Percentiles rank a stretch among this genome's conserved stretches.
Conservation (phyloP, 1,284 basidiomycete species). For the Meira miltonrushii region DNA sequence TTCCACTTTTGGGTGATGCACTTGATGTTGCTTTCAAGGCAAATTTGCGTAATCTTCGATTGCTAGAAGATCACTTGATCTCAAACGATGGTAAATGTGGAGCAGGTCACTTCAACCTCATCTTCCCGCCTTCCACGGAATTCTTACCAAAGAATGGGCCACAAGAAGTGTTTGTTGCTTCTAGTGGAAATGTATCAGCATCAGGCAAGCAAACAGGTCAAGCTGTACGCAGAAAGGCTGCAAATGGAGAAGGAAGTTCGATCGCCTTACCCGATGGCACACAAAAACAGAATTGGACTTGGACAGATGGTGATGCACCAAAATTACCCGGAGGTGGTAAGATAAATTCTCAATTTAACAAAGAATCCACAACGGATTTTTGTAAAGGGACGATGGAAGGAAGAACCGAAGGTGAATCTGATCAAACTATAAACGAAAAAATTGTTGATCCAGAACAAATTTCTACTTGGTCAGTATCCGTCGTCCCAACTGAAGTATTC, state of each 20-base stretch:
- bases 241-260: too few species aligned
- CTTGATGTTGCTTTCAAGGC: slow-evolving; percentile 50
- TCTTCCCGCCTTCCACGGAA: slow-evolving; percentile 18
- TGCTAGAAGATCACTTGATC: slow-evolving; percentile 43
- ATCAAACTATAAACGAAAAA: background rate
- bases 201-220: too few species aligned
- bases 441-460: background rate
- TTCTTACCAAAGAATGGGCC: slow-evolving; percentile 10
- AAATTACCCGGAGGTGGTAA: background rate
- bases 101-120: slow-evolving; percentile 24
- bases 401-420: background rate
- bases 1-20: slow-evolving; percentile 48
- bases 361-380: background rate
- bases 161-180: background rate
- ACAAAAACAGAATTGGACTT: too few species aligned
- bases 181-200: too few species aligned
- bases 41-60: slow-evolving; percentile 41
- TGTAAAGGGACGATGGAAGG: slow-evolving; percentile 5
- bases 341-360: too few species aligned
- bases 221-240: too few species aligned
- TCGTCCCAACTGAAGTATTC: slow-evolving; percentile 8
- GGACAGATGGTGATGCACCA: background rate
- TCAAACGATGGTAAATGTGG: slow-evolving; percentile 23
- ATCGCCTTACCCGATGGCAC: too few species aligned
- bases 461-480: background rate